Evolutionary conservation across 345 rosid species (phyloP).

Genomic region (Iberis pinnata): DNA sequence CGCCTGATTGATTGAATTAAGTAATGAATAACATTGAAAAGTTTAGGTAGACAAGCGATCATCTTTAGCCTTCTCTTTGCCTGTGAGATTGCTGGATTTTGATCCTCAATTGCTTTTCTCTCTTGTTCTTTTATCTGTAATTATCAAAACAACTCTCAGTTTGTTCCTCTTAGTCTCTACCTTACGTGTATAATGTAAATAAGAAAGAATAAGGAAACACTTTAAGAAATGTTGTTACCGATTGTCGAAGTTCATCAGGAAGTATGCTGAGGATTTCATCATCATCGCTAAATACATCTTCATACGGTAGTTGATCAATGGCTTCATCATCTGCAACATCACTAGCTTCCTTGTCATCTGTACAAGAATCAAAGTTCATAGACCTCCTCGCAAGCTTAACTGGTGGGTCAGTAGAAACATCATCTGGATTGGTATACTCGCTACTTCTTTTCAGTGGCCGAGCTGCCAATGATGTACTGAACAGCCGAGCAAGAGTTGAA

Average conservation of each 20-base stretch:
- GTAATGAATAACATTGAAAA: slow-evolving; percentile 60
- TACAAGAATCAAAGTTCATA: slow-evolving; percentile 50
- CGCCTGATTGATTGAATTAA: slow-evolving; percentile 58
- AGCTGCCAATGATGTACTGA: slow-evolving; percentile 40
- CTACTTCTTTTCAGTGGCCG: slow-evolving; percentile 44
- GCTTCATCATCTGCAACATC: slow-evolving; percentile 21
- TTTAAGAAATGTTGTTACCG: slow-evolving; percentile 40
- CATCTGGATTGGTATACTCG: slow-evolving; percentile 42
- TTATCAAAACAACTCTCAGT: no score
- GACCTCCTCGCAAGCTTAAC: slow-evolving; percentile 56
- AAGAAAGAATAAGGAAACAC: background rate
- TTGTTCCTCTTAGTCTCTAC: background rate
- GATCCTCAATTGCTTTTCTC: slow-evolving; percentile 52
- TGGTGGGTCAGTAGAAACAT: slow-evolving; percentile 32
- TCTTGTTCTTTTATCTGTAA: slow-evolving; percentile 73
- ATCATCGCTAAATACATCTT: slow-evolving; percentile 33
- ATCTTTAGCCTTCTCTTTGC: slow-evolving; percentile 64
- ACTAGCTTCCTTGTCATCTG: slow-evolving; percentile 24
- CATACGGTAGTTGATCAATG: slow-evolving; percentile 16
- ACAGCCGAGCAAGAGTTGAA: slow-evolving; percentile 48
- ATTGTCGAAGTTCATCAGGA: slow-evolving; percentile 44
- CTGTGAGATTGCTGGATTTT: slow-evolving; percentile 69
- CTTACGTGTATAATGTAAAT: background rate
- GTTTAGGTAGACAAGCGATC: slow-evolving; percentile 69
- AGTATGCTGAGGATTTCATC: slow-evolving; percentile 49